Percentiles rank a stretch among this genome's conserved stretches.
phyloP scores from a whole-genome alignment of 1,284 basidiomycete genomes.

The Phenoliferia sp. region DNA sequence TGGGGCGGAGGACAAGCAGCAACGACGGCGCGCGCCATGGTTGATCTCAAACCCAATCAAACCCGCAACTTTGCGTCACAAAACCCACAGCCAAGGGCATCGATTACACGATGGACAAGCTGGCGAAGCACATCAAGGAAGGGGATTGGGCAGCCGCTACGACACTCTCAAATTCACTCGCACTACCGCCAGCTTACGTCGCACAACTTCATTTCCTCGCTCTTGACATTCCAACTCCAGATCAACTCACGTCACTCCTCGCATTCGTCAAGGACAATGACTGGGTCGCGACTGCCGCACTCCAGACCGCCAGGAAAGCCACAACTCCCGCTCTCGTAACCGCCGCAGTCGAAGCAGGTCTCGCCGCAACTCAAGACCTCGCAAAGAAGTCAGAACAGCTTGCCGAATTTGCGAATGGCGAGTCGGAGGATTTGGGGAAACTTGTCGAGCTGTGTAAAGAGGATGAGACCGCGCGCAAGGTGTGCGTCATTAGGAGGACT shows the following conservation, averaged over 20 bases:
- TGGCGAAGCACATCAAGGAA: not conserved
- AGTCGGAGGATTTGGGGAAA: constrained; percentile 4
- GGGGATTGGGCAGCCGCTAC: not conserved
- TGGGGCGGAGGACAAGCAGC: no score
- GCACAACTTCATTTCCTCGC: constrained; percentile 18
- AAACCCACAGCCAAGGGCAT: not conserved
- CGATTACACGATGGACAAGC: not conserved
- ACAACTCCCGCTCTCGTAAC: not conserved
- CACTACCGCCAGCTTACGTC: constrained; percentile 4
- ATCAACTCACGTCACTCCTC: constrained; percentile 2
- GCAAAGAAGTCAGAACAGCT: not conserved
- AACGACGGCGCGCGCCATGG: no score
- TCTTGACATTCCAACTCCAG: constrained; percentile 4
- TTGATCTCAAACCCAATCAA: no score
- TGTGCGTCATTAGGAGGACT: constrained; percentile 4
- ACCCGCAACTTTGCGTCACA: no score
- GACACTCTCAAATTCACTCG: not conserved
- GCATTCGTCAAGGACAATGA: not conserved
- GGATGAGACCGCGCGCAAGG: constrained; percentile 4
- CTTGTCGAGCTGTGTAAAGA: constrained; percentile 3
- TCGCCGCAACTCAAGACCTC: constrained; percentile 10
- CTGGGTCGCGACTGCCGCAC: constrained; percentile 14
- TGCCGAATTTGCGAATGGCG: constrained; percentile 1
- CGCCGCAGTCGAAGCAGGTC: constrained; percentile 1
- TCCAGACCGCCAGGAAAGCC: not conserved